Base-by-base conservation (phyloP, 495 filamentous ascomycete genomes). In the Tuber magnatum region DNA sequence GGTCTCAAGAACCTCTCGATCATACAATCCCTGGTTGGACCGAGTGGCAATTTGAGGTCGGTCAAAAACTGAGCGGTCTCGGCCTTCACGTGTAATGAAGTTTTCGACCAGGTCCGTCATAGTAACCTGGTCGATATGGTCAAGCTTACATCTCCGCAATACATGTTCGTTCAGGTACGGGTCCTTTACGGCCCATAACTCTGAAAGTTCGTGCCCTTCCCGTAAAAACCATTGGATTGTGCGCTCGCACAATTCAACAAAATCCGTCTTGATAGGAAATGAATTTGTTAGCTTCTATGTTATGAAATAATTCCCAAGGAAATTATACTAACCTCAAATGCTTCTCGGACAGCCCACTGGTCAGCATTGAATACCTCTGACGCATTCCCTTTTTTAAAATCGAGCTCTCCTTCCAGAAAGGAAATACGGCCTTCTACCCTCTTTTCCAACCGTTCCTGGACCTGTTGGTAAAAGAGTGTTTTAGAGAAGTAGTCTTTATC, bases 81-180 rank as follows among this genome's bases (percentile, higher is more conserved):
- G 74, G 22, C 80, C 80, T 46, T 76, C 76, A n/a, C 73, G 73
- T 70, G 41, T 32, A 68, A 81, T 81, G 56, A 81, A 81, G 38
- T 65, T 75, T 70, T 81, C 74, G 46, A 81, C 70, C 18, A 81
- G 75, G 68, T 81, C 80, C 22, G 73, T 77, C 71, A 81, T 78
- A 35, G 80, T 81, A 72, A 81, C 74, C 35, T 81, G 71, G 51
- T 79, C 77, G 46, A 75, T 79, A 48, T 73, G 74, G 39, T 79
- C 78, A 24, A 79, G 70, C 28, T 77, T 77, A 79, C 77, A 79
- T 40, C 56, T 79, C 61, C 46, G 74, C 72, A 79, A 71, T 38
- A 79, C 65, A 70, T 77, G 78, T 18, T 69, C 70, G 42, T 79
- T 79, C 51, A 79, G 77, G 61, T 79, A 79, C n/a, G 77, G 77